phyloP scores from a whole-genome alignment of 2,329 filamentous ascomycete genomes.

The Alternaria hordeiaustralica region DNA sequence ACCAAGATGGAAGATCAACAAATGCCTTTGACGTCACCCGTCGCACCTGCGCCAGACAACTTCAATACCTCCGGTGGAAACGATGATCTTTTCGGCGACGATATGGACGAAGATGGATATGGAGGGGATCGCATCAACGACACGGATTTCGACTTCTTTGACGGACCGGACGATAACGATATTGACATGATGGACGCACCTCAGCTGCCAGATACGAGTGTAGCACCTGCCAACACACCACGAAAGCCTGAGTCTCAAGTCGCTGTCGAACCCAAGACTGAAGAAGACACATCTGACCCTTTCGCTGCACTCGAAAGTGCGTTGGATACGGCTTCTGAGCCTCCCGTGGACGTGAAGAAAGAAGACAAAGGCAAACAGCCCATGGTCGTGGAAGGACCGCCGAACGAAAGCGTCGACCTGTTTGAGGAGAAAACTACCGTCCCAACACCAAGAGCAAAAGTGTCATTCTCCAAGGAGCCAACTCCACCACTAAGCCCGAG shows the following conservation, averaged over 20 bases:
- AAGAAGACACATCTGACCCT: conserved; percentile 36
- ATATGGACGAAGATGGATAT: conserved; percentile 73
- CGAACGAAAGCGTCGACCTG: neutral
- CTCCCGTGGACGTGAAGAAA: neutral
- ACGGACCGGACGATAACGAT: conserved; percentile 62
- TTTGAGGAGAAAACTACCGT: neutral
- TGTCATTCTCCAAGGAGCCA: conserved; percentile 18
- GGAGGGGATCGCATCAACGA: conserved; percentile 79
- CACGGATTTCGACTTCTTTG: conserved; percentile 84
- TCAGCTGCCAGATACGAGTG: conserved; percentile 21
- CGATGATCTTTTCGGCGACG: conserved; percentile 70
- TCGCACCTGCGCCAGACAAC: conserved; percentile 29
- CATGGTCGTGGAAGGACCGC: neutral
- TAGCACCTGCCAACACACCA: conserved; percentile 1
- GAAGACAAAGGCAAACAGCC: conserved; percentile 9
- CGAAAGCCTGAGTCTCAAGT: neutral
- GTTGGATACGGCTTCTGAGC: conserved; percentile 21
- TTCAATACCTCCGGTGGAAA: conserved; percentile 33
- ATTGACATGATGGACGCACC: conserved; percentile 43
- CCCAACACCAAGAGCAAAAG: neutral
- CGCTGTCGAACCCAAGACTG: conserved; percentile 10
- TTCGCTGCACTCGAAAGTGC: conserved; percentile 39
- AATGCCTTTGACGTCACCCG: conserved; percentile 32
- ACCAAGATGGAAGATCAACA: conserved; percentile 25
- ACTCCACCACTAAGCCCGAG: conserved; percentile 52